phyloP scores from a whole-genome alignment of 2,329 filamentous ascomycete genomes.

The Trichoderma asperellum region DNA sequence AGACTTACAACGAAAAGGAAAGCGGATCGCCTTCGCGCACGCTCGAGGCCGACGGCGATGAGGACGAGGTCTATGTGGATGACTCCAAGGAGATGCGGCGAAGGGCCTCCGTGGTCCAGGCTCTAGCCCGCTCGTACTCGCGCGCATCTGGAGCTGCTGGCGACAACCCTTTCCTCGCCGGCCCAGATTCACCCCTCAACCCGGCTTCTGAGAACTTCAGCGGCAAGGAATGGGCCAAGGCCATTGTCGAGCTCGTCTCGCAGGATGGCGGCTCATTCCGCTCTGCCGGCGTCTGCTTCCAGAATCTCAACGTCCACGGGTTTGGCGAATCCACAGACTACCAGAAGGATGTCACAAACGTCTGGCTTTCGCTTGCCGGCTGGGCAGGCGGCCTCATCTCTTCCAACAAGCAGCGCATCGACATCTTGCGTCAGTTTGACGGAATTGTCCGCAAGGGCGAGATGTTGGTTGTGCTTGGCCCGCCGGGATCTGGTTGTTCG shows the following conservation, averaged over 20 bases:
- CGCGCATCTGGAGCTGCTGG: conserved; percentile 48
- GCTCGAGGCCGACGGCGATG: conserved; percentile 37
- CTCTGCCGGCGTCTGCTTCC: conserved; percentile 67
- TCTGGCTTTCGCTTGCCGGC: conserved; percentile 57
- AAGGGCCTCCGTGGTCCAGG: conserved; percentile 57
- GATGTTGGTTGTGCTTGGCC: conserved; percentile 76
- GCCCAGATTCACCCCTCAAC: conserved; percentile 56
- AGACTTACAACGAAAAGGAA: conserved; percentile 46
- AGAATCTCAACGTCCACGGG: conserved; percentile 69
- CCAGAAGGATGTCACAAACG: conserved; percentile 68
- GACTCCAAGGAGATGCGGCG: conserved; percentile 50
- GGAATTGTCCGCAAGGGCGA: conserved; percentile 71
- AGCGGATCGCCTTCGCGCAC: conserved; percentile 39
- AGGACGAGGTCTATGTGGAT: conserved; percentile 33
- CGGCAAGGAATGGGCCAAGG: conserved; percentile 62
- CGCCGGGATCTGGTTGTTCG: conserved; percentile 75
- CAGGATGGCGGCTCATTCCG: conserved; percentile 60
- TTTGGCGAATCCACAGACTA: conserved; percentile 71
- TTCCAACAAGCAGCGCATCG: conserved; percentile 59
- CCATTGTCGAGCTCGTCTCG: conserved; percentile 57
- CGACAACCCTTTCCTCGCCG: conserved; percentile 56
- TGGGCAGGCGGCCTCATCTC: conserved; percentile 55
- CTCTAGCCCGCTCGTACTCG: conserved; percentile 60
- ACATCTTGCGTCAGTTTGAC: conserved; percentile 70
- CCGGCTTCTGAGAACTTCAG: conserved; percentile 58